Base-by-base conservation (phyloP, 2,329 filamentous ascomycete species). In the Pseudocercospora pini-densiflorae region DNA sequence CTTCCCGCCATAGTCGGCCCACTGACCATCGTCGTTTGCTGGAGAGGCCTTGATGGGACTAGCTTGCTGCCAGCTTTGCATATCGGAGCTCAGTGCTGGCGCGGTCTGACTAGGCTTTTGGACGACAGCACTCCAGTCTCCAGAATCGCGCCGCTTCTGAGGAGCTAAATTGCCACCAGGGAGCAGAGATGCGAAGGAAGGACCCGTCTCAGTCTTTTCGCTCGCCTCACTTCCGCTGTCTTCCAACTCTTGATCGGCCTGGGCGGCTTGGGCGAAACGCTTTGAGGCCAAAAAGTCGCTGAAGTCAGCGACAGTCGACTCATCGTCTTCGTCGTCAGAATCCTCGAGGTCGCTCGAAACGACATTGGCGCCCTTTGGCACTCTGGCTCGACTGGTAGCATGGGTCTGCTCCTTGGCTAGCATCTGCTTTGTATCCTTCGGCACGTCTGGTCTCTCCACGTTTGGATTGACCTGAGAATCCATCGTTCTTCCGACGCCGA, bases 401-500 rank as follows among this genome's bases (percentile, higher is more conserved):
- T 69, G 64, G 10, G 63, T 59, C 10, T 70, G 64, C 7, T 63
- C 63, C 6, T 62, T 29, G 2, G 57, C 63, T 4, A 70, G 64
- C 51, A 68, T 64, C 29, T 67, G 70, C 40, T 64, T 61, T 12
- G 72, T 67, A 29, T 76, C 74, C 40, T 61, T 67, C 10, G 70
- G 66, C 27, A 74, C 63, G 8, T 71, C 70, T 21, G 67, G 61
- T 16, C 23, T 58, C 33, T 55, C 59, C 29, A 58, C 49, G 4
- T 69, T 64, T 16, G 70, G 69, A 10, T 65, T 64, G 19, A 62
- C 51, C 24, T 69, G 70, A 29, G n/a, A 9, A 10, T 33, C 54
- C 59, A 63, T 63, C 8, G 64, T 72, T 29, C 71, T 36, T 4
- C 72, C 74, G 36, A 73, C 70, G 14, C 73, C 74, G 2, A 49